Conservation (phyloP, 2,329 filamentous ascomycete genomes). For the Metarhizium album region DNA sequence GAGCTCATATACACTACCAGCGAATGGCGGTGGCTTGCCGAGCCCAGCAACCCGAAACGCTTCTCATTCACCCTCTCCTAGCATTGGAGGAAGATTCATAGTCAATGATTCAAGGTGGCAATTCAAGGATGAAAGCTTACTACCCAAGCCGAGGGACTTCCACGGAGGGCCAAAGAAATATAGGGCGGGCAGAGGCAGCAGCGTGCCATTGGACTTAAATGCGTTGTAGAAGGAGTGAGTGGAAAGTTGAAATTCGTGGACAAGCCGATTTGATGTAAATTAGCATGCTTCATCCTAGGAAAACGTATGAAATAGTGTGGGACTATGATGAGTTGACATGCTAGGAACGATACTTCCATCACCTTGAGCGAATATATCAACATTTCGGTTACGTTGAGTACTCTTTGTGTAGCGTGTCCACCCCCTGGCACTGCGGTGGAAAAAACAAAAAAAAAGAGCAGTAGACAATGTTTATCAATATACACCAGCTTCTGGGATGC, state of each 20-base stretch:
- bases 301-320: not conserved
- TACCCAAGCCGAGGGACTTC: conserved; percentile 81
- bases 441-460: not conserved
- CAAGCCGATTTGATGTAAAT: not conserved
- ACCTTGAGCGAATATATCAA: no score
- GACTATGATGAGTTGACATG: not conserved
- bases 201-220: conserved; percentile 78
- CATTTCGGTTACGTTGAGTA: no score
- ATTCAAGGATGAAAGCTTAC: conserved; percentile 69
- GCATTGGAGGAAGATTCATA: conserved; percentile 30
- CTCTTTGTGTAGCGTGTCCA: no score
- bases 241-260: not conserved
- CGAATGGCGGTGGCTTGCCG: conserved; percentile 47
- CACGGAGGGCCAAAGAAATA: conserved; percentile 66
- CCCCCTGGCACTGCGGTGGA: no score
- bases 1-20: conserved; percentile 61
- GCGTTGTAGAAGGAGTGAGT: conserved; percentile 17
- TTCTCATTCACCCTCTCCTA: conserved; percentile 19
- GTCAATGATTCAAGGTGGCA: conserved; percentile 77
- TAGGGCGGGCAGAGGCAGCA: conserved; percentile 83
- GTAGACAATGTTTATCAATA: no score
- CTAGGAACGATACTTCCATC: not conserved
- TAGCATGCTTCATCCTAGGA: not conserved
- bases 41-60: conserved; percentile 29
- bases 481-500: not conserved